Conservation (phyloP, 2,329 filamentous ascomycete genomes). For the Harringtonia aguacate region DNA sequence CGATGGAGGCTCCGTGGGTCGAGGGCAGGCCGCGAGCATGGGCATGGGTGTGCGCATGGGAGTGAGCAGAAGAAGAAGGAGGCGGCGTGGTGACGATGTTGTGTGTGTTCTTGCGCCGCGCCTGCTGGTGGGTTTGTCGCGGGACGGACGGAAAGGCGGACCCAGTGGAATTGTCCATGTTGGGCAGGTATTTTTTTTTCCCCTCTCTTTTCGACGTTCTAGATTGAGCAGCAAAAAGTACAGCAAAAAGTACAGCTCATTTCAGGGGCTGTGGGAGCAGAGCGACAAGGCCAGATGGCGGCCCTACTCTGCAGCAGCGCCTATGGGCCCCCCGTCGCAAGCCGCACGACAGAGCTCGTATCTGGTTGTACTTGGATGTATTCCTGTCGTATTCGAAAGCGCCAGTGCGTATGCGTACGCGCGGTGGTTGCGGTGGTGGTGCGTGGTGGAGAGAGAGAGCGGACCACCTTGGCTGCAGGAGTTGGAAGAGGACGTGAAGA, state of each 20-base stretch:
- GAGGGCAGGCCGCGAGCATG: conserved; percentile 11
- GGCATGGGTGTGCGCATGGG: conserved; percentile 20
- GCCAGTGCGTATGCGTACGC: too few relatives aligned
- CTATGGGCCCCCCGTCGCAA: too few relatives aligned
- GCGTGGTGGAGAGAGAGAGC: too few relatives aligned
- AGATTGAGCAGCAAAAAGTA: neutral
- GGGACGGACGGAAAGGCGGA: conserved; percentile 17
- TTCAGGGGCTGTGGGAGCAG: neutral
- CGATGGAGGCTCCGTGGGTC: conserved; percentile 7
- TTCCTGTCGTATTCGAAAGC: too few relatives aligned
- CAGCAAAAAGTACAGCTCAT: neutral
- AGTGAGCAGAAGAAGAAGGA: neutral
- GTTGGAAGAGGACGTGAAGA: neutral
- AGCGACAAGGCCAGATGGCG: neutral
- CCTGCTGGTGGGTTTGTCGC: conserved; percentile 19
- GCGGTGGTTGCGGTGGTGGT: neutral
- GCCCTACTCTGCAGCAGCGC: neutral
- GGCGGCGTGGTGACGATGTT: neutral
- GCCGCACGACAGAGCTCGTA: too few relatives aligned
- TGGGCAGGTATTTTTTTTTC: neutral
- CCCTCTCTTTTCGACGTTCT: neutral
- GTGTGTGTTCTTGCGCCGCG: conserved; percentile 18
- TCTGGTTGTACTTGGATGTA: neutral
- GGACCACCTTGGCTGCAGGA: too few relatives aligned
- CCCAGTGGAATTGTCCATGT: conserved; percentile 9